A percentile compares a stretch with the other conserved stretches of the same genome.
Conservation (phyloP, 495 filamentous ascomycete species). For the Aspergillus panamensis region DNA sequence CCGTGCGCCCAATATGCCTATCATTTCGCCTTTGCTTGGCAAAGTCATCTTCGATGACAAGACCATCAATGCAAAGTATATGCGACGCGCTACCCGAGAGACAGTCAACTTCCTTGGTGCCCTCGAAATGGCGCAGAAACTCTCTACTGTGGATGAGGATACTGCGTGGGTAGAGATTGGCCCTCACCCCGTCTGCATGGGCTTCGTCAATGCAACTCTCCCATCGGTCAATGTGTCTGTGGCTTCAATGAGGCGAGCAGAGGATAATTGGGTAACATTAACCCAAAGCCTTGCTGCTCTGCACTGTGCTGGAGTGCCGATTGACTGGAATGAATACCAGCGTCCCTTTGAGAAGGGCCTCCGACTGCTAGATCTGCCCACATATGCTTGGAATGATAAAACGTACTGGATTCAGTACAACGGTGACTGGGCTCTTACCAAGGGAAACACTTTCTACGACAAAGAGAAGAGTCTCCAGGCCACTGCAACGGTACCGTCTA, state of each 20-base stretch:
- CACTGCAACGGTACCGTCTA: slow-evolving; percentile 1
- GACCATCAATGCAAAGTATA: slow-evolving; percentile 25
- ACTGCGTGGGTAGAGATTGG: slow-evolving; percentile 40
- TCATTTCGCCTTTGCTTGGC: slow-evolving; percentile 31
- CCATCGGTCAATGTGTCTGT: slow-evolving; percentile 30
- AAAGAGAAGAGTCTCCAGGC: neutral
- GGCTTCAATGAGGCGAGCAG: slow-evolving; percentile 40
- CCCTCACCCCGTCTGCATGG: slow-evolving; percentile 31
- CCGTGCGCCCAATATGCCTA: slow-evolving; percentile 25
- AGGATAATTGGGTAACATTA: slow-evolving; percentile 54
- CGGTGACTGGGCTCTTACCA: slow-evolving; percentile 32
- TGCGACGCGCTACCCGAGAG: slow-evolving; percentile 24
- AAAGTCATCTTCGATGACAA: slow-evolving; percentile 22
- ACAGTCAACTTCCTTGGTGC: slow-evolving; percentile 30
- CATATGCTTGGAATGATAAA: slow-evolving; percentile 23
- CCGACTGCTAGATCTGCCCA: slow-evolving; percentile 3
- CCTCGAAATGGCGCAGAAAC: slow-evolving; percentile 20
- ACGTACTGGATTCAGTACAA: slow-evolving; percentile 35
- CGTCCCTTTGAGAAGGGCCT: neutral
- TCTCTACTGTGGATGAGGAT: slow-evolving; percentile 18
- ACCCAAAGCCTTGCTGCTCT: slow-evolving; percentile 50
- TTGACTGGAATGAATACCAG: slow-evolving; percentile 62
- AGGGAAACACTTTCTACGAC: slow-evolving; percentile 24
- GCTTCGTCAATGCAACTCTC: slow-evolving; percentile 24
- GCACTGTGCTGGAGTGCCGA: slow-evolving; percentile 52